Base-by-base conservation (phyloP, 768 basidiomycete genomes). In the Termitomyces sp. region DNA sequence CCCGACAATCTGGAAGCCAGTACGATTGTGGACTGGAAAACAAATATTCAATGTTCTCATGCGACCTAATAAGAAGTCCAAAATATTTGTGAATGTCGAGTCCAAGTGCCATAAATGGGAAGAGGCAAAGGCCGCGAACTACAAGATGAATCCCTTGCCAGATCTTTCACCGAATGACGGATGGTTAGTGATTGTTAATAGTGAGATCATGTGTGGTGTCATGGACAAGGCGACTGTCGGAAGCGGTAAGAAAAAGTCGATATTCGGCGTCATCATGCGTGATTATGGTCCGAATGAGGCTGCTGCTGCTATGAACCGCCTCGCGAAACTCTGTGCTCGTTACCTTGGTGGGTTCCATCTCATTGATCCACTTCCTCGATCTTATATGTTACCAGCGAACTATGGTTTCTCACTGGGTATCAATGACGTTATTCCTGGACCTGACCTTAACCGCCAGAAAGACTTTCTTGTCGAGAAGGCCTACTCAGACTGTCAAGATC, bases 171-270 rank as follows among this genome's bases (percentile, higher is more conserved):
- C 96, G 0, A 98, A 99, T 67, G 97, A 99, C 64, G 96, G 96
- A 1, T 98, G 92, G 87, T 82, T 99, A 28, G 97, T 99, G 46
- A 85, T 99, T 55, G 86, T 94, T 61, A 99, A 98, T 70, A 94
- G 91, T 67, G 95, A 99, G 72, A 93, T 99, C 65, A 99, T 98
- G 94, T 98, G 95, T 65, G 97, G 97, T 45, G 91, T 94, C 16
- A 96, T 98, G 87, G 97, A 99, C 76, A 99, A 99, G 74, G 91
- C 92, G 16, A 98, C 94, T 0, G 88, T 98, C 4, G 97, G 97
- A 54, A 90, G 92, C 64, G 97, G 97, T 53, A 99, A 99, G 82
- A 98, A 99, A 79, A 98, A 98, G 69, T 97, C 94, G 2, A 93
- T 99, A 44, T 99, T 98, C 67, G 96, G 96, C 61, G 92, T 98